Conservation (phyloP, 345 rosid genomes). For the Eucalyptus pumila region DNA sequence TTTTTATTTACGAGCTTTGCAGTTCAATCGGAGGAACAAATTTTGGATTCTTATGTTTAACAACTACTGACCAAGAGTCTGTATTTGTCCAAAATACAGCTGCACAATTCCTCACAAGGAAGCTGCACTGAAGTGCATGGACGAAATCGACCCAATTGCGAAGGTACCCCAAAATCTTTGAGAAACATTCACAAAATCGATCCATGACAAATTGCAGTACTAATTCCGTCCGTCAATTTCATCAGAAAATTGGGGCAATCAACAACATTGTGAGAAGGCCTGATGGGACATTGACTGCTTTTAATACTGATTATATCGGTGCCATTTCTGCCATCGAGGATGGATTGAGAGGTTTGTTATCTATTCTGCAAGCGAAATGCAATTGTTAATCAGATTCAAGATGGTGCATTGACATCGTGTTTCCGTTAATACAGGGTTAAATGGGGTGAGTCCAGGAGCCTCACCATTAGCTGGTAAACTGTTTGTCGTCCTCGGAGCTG, state of each 20-base stretch:
- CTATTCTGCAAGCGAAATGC: not conserved
- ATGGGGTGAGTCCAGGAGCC: not conserved
- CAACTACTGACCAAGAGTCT: not conserved
- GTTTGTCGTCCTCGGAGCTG: constrained; percentile 27
- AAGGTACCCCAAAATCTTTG: constrained; percentile 2
- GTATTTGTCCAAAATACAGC: constrained; percentile 1
- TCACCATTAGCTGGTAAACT: constrained; percentile 29
- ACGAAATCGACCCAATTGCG: constrained; percentile 28
- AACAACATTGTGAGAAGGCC: constrained; percentile 19
- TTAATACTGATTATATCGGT: constrained; percentile 26
- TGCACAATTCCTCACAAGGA: constrained; percentile 45
- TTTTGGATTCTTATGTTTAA: not conserved
- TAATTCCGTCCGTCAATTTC: not conserved
- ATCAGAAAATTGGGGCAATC: constrained; percentile 16
- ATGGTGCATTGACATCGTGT: not conserved
- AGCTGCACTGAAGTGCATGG: constrained; percentile 26
- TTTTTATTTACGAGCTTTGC: not conserved
- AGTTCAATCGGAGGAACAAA: not conserved
- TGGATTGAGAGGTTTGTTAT: constrained; percentile 14
- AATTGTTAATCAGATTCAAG: not conserved
- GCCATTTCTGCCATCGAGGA: constrained; percentile 29
- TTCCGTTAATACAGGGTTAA: not conserved
- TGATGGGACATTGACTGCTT: constrained; percentile 20
- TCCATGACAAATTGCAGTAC: not conserved
- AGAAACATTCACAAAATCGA: not conserved